Conservation (phyloP, 2,329 filamentous ascomycete genomes). For the Sporothrix euskadiensis region DNA sequence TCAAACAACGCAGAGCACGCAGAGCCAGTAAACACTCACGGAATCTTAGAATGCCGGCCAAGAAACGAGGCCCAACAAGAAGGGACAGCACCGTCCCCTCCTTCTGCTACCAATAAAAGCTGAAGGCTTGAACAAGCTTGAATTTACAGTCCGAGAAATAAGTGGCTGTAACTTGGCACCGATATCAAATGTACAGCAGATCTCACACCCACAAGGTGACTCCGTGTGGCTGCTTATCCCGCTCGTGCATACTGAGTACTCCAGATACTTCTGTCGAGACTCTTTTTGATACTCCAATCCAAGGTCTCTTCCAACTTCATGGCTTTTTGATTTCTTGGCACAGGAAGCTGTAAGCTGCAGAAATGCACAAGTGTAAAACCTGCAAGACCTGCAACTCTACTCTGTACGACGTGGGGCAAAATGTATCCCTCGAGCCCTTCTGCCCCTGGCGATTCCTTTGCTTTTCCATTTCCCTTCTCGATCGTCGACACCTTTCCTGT, state of each 20-base stretch:
- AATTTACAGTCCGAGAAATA: constrained; percentile 1
- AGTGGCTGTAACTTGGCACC: neutral
- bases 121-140: neutral
- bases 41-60: neutral
- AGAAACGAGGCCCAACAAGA: neutral
- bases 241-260: neutral
- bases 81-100: neutral
- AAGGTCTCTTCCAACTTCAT: neutral
- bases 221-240: neutral
- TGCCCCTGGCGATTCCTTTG: neutral
- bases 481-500: constrained; percentile 11
- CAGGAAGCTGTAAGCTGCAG: neutral
- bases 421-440: neutral
- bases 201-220: neutral
- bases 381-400: neutral
- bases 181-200: neutral
- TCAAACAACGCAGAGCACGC: neutral
- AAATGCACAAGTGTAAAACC: neutral
- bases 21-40: neutral
- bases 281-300: no score
- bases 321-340: neutral
- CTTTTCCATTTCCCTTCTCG: neutral
- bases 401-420: neutral
- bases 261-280: neutral
- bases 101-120: neutral